Conservation (phyloP, 306 rosid species). For the Cucumis melo region DNA sequence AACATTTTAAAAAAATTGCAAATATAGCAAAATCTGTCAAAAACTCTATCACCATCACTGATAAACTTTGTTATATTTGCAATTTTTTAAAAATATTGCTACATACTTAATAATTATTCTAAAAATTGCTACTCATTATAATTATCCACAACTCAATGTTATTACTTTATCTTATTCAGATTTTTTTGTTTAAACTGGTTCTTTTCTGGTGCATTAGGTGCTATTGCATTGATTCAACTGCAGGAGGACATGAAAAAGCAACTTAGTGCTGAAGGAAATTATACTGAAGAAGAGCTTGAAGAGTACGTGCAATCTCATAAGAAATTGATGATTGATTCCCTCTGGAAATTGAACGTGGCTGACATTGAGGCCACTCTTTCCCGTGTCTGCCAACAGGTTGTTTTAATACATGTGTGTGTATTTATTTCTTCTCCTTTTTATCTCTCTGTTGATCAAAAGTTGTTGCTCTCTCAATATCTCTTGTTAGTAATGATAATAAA, state of each 20-base stretch:
- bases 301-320: slow-evolving; percentile 76
- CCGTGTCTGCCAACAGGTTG: slow-evolving; percentile 93
- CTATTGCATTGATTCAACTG: slow-evolving; percentile 88
- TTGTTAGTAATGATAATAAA: slow-evolving; percentile 15
- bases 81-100: too few relatives aligned
- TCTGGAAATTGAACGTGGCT: slow-evolving; percentile 97
- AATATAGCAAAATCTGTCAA: too few relatives aligned
- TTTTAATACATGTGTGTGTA: neutral
- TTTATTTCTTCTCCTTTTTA: neutral
- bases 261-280: slow-evolving; percentile 79
- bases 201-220: slow-evolving; percentile 46
- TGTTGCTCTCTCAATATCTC: neutral
- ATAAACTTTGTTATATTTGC: too few relatives aligned
- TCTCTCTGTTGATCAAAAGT: neutral
- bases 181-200: slow-evolving; percentile 13
- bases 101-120: too few relatives aligned
- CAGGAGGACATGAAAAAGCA: slow-evolving; percentile 98
- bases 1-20: too few relatives aligned
- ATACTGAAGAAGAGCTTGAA: slow-evolving; percentile 88
- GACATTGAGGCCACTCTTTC: slow-evolving; percentile 98
- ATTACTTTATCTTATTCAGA: neutral
- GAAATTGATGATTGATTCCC: slow-evolving; percentile 84
- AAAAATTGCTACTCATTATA: too few relatives aligned
- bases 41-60: too few relatives aligned
- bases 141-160: neutral